Evolutionary conservation across 2,329 filamentous ascomycete genomes (phyloP).

Genomic region (Cladobotryum mycophilum): DNA sequence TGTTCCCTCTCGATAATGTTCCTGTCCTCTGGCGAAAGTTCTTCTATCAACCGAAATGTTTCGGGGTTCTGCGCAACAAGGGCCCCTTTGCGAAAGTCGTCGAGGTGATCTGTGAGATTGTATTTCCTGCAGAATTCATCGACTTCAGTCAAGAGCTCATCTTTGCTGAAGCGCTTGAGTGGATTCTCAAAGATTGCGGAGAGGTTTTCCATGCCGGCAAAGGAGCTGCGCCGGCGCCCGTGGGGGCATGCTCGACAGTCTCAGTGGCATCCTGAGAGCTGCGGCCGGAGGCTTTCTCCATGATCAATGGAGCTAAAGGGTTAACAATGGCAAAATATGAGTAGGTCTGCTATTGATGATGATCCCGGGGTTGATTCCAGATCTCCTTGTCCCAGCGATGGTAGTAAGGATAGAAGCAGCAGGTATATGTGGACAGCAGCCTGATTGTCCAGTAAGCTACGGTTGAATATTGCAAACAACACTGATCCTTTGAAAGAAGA

Average conservation of each 20-base stretch:
- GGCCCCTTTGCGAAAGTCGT: conserved; percentile 32
- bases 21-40: conserved; percentile 31
- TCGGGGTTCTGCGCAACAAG: conserved; percentile 28
- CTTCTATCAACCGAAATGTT: conserved; percentile 20
- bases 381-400: too few relatives aligned
- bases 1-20: conserved; percentile 33
- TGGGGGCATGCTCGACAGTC: conserved; percentile 7
- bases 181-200: conserved; percentile 13
- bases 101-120: conserved; percentile 42
- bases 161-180: conserved; percentile 10
- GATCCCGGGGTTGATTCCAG: too few relatives aligned
- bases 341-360: too few relatives aligned
- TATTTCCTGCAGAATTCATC: conserved; percentile 18
- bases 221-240: conserved; percentile 8
- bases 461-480: too few relatives aligned
- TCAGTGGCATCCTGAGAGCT: conserved; percentile 7
- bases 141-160: conserved; percentile 11
- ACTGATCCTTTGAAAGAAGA: too few relatives aligned
- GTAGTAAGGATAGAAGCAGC: too few relatives aligned
- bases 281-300: conserved; percentile 1
- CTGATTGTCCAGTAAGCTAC: neutral
- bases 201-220: conserved; percentile 10
- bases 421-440: neutral
- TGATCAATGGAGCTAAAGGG: neutral
- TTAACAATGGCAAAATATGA: neutral